Conservation (phyloP, 1,139 yeast genomes). For the Lodderomyces margitis region DNA sequence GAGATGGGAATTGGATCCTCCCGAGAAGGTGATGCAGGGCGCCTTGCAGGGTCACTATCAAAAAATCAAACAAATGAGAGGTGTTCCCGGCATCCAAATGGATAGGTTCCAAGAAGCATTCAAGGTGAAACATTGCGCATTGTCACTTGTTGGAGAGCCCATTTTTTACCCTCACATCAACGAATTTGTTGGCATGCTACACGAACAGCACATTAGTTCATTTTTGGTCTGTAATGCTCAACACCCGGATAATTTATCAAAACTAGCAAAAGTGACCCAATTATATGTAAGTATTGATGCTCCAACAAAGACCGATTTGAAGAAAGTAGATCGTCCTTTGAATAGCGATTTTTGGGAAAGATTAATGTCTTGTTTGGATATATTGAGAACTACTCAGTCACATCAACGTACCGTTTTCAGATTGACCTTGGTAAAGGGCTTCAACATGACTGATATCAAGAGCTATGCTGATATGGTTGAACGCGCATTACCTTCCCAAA, state of each 20-base stretch:
- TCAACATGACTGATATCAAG: constrained; percentile 76
- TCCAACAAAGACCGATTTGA: constrained; percentile 74
- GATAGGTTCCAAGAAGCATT: constrained; percentile 91
- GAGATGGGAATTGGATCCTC: constrained; percentile 95
- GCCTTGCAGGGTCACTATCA: constrained; percentile 88
- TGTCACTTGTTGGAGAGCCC: constrained; percentile 92
- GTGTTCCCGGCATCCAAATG: constrained; percentile 91
- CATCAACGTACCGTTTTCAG: constrained; percentile 92
- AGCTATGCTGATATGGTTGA: constrained; percentile 91
- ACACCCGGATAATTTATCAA: constrained; percentile 80
- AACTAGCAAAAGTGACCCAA: constrained; percentile 77
- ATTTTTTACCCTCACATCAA: constrained; percentile 90
- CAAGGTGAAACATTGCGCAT: constrained; percentile 84
- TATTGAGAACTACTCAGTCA: constrained; percentile 64
- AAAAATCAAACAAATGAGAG: constrained; percentile 90
- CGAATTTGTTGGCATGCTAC: constrained; percentile 77
- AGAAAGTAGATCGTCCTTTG: constrained; percentile 83
- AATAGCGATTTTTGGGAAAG: constrained; percentile 94
- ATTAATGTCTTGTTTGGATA: constrained; percentile 75
- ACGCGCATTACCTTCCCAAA: constrained; percentile 79
- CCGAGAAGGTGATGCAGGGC: constrained; percentile 79
- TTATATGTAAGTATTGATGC: constrained; percentile 93
- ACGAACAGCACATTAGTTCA: constrained; percentile 73
- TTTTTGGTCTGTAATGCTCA: constrained; percentile 94
- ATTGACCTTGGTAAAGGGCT: constrained; percentile 86